phyloP scores from a whole-genome alignment of 148 eudicot genomes.

The Rhododendron simsii region DNA sequence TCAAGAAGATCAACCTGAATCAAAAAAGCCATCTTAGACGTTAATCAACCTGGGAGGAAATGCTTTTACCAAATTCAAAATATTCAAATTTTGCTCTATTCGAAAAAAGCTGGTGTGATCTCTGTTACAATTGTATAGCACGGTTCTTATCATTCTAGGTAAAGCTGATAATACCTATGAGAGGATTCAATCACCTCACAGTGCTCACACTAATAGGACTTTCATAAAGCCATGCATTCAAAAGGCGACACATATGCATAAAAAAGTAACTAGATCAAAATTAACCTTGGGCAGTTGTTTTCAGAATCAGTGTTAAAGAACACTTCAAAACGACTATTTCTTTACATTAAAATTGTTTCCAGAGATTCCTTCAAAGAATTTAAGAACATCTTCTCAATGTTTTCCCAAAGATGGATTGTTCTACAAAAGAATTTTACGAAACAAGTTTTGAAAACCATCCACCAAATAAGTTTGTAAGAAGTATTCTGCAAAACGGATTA shows the following conservation, averaged over 20 bases:
- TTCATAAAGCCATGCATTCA: neutral
- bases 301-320: neutral
- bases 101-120: neutral
- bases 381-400: neutral
- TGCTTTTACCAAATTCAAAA: neutral
- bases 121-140: neutral
- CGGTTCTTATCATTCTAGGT: neutral
- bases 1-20: conserved; percentile 91
- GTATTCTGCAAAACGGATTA: neutral
- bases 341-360: no score
- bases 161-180: neutral
- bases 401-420: neutral
- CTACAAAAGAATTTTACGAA: neutral
- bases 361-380: no score
- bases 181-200: neutral
- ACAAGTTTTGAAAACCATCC: neutral
- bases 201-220: neutral
- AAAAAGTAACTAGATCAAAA: neutral
- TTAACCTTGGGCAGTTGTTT: neutral
- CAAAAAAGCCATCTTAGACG: conserved; percentile 4
- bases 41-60: neutral
- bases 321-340: neutral
- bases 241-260: neutral
- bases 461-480: neutral
- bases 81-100: neutral